Base-by-base conservation (phyloP, 208 protist species). In the Trypanosoma mega region DNA sequence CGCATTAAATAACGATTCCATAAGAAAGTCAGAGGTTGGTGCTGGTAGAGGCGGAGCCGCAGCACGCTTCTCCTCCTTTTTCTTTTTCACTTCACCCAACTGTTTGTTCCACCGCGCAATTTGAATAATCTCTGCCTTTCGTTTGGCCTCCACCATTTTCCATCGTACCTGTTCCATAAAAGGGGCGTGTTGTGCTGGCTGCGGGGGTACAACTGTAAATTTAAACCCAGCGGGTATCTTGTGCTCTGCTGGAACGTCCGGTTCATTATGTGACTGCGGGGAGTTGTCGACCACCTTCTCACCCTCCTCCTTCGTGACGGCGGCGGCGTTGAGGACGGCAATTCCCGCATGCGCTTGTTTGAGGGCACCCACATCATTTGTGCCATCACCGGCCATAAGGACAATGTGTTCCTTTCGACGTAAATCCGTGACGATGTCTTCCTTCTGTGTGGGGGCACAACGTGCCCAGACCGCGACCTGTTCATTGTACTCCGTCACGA, bases 291-390 rank as follows among this genome's bases (percentile, higher is more conserved):
- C 12, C 21, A 52, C 58, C 49, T 78, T 71, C n/a, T 39, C 21
- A 21, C 34, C 63, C 18, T 63, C 72, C 44, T 62, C 52, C n/a
- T 61, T 72, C 39, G 68, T 57, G 9, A 96, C 84, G 1, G 85
- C 76, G 4, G 87, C 71, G 12, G 90, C 91, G 73, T 96, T 96
- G 23, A 99, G 69, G 45, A 99, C 76, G 6, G 97, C 97, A 49
- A 99, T 85, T 50, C 99, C 99, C 1, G 99, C 97, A 74, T 99
- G 90, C 3, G 98, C 96, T 70, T 99, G 94, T 80, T 99, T 99
- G 6, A 99, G 84, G 21, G 98, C 99, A 26, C 98, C 98, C 12
- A 99, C 98, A 75, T 99, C 94, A 78, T 98, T 98, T n/a, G 91
- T 97, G 60, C 94, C 94, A 73, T 98, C 94, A 46, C 94, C 93